Base-by-base conservation (phyloP, 2,329 filamentous ascomycete species). In the Cercospora berteroae region DNA sequence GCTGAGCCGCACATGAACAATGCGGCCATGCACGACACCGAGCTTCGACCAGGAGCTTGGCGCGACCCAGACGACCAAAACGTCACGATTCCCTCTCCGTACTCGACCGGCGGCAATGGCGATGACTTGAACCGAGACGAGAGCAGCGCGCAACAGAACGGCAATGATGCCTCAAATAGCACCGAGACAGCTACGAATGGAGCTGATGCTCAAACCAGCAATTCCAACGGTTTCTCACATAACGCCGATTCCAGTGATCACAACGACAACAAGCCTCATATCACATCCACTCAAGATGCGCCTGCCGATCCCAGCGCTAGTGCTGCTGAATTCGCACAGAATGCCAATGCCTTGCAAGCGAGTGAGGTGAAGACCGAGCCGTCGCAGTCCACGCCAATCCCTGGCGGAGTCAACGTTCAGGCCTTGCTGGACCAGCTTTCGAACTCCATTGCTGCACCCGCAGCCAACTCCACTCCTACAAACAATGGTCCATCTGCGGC, bases 1-100 rank as follows among this genome's bases (percentile, higher is more conserved):
- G 87, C 87, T 65, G 83, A 87, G 63, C 85, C 84, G 69, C 86
- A 87, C 77, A 82, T 85, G 82, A 70, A 62, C 61, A 74, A 76
- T 58, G 76, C 76, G 13, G 68, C 74, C 65, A 74, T 73, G 71
- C 76, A 71, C 71, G 72, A 77, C 65, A 77, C 76, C 18, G 75
- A 75, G 65, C 68, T 78, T 5, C 66, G 76, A n/a, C 72, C 75
- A 3, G 74, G 75, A 61, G 71, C 74, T 29, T 78, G 76, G 76
- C 74, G 74, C 56, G 74, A 75, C 63, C 74, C 74, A 7, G 72
- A 71, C 63, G 76, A 77, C 59, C 69, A 65, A 57, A 60, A 68
- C 42, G 59, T 59, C 65, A 58, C 69, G 31, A 55, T 68, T 10
- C 58, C 66, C 29, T 67, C 70, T 16, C 68, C 71, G 13, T 71